Base-by-base conservation (phyloP, 2,329 filamentous ascomycete species). In the Aciculosporium take region DNA sequence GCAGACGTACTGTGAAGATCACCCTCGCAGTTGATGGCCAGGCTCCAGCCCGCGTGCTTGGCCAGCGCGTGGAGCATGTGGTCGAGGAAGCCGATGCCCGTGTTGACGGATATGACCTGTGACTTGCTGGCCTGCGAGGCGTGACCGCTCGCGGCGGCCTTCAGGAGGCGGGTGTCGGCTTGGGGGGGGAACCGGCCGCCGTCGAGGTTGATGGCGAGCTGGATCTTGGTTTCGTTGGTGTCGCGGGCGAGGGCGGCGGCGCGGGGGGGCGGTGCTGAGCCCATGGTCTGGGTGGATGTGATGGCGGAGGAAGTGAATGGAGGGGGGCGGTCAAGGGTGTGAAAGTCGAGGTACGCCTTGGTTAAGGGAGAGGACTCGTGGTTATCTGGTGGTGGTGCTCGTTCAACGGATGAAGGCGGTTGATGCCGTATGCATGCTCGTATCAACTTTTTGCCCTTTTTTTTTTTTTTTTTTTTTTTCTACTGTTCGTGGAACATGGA, bases 211-310 rank as follows among this genome's bases (percentile, higher is more conserved):
- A 98, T 72, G 30, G 85, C 84, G 48, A 96, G 72, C 59, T 91
- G 80, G 62, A 98, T 94, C 61, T 93, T 94, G 59, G 91, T 98
- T 69, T 98, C 91, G 68, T 96, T 96, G 56, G 91, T 98, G 64
- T 89, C 81, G 60, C 91, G 86, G 49, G 82, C 79, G 53, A 96
- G 68, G 41, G 80, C 76, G 39, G 85, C 79, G 61, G 81, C 85
- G 57, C 89, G 83, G 33, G 63, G 56, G 40, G 53, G 42, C 25
- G 49, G 42, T 34, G 54, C 35, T 33, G 55, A 46, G 28, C 50
- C 48, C 56, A 57, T 59, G 37, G 24, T 34, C n/a, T 41, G 29
- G 4, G 32, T 25, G n/a, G n/a, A n/a, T n/a, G n/a, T n/a, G n/a
- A n/a, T n/a, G n/a, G n/a, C n/a, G n/a, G n/a, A n/a, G n/a, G n/a